Evolutionary conservation across 2,329 filamentous ascomycete species (phyloP).

Genomic region (Colletotrichum kahawae): DNA sequence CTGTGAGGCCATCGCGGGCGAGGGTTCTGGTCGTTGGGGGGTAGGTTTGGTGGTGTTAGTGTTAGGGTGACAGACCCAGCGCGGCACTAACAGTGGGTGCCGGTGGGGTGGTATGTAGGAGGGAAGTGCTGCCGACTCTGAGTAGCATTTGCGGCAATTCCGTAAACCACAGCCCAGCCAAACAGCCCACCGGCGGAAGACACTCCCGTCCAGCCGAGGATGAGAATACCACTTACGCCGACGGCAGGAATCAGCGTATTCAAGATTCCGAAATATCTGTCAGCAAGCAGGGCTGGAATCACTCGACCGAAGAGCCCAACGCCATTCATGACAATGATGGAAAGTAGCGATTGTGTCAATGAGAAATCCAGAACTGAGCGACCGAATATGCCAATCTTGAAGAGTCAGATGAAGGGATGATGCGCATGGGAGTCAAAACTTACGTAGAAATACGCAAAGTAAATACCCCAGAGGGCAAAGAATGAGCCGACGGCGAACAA

Average conservation of each 20-base stretch:
- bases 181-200: background rate
- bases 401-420: background rate
- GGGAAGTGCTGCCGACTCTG: too few relatives aligned
- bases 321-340: background rate
- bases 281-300: background rate
- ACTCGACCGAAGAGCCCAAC: background rate
- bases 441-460: background rate
- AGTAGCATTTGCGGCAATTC: background rate
- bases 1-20: too few relatives aligned
- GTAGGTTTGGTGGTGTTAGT: too few relatives aligned
- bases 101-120: too few relatives aligned
- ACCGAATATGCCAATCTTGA: background rate
- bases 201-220: background rate
- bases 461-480: background rate
- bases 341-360: background rate
- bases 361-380: background rate
- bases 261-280: background rate
- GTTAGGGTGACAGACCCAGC: too few relatives aligned
- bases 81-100: too few relatives aligned
- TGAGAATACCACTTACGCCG: background rate
- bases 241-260: background rate
- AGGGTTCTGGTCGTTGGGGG: too few relatives aligned
- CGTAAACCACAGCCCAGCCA: background rate
- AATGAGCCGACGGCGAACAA: fast-evolving
- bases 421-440: background rate